Evolutionary conservation across 345 rosid genomes (phyloP).

Genomic region (Murraya paniculata): DNA sequence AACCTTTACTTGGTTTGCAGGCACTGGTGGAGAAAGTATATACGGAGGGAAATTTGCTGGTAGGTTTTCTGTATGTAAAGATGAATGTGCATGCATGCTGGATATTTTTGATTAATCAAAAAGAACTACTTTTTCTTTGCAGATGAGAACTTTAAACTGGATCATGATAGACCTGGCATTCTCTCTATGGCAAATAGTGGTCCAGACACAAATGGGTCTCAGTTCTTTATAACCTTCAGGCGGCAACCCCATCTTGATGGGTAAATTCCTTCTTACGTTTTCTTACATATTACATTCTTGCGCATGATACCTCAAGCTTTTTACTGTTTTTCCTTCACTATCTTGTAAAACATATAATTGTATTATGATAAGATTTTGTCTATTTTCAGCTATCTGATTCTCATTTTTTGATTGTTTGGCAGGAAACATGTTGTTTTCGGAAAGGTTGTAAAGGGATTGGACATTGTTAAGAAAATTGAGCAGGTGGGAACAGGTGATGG

Average conservation of each 20-base stretch:
- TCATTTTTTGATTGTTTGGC: conserved; percentile 21
- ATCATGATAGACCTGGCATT: conserved; percentile 77
- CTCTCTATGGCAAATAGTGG: conserved; percentile 99
- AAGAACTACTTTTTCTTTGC: conserved; percentile 22
- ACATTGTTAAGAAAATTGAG: conserved; percentile 75
- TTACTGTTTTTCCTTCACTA: background rate
- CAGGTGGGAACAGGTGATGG: conserved; percentile 67
- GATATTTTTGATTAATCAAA: conserved; percentile 8
- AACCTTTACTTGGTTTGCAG: conserved; percentile 75
- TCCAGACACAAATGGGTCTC: conserved; percentile 93
- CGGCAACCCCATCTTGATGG: conserved; percentile 88
- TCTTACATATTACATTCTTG: background rate
- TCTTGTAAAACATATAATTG: background rate
- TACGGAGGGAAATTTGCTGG: conserved; percentile 97
- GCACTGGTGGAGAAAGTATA: conserved; percentile 99
- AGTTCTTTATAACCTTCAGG: conserved; percentile 85
- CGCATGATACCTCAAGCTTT: background rate
- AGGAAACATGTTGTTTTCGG: conserved; percentile 99
- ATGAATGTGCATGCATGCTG: background rate
- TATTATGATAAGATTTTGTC: background rate
- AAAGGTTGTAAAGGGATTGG: conserved; percentile 81
- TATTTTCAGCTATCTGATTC: background rate
- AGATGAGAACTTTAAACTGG: conserved; percentile 88
- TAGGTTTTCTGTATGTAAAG: conserved; percentile 22
- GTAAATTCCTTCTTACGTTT: conserved; percentile 43